Evolutionary conservation across 2,329 filamentous ascomycete genomes (phyloP).

Genomic region (Arthrobotrys megalospora): DNA sequence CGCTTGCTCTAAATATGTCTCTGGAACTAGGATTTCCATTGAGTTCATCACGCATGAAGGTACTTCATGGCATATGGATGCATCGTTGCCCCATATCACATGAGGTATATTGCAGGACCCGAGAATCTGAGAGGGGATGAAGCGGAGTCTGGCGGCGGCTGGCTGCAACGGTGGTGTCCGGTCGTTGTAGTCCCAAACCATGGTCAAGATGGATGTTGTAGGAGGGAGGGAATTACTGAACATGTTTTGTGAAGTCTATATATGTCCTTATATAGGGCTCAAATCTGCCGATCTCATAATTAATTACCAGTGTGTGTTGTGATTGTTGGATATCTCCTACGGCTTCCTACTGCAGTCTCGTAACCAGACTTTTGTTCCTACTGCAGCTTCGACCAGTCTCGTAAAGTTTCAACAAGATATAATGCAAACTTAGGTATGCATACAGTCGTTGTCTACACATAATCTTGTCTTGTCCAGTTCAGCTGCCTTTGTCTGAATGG

Average conservation of each 20-base stretch:
- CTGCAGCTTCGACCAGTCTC: too few relatives aligned
- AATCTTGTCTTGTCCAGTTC: too few relatives aligned
- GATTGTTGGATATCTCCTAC: too few relatives aligned
- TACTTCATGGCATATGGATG: conserved; percentile 5
- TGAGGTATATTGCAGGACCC: background rate
- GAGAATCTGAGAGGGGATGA: background rate
- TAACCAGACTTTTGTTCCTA: too few relatives aligned
- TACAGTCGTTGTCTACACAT: too few relatives aligned
- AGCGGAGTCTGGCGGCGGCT: background rate
- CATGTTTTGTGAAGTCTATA: background rate
- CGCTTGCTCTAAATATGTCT: background rate
- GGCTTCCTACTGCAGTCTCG: too few relatives aligned
- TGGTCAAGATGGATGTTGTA: background rate
- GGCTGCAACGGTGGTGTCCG: background rate
- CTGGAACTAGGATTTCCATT: conserved; percentile 3
- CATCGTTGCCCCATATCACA: background rate
- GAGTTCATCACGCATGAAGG: background rate
- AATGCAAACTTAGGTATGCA: too few relatives aligned
- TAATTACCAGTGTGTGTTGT: too few relatives aligned
- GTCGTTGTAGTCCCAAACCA: conserved; percentile 3
- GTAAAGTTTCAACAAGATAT: too few relatives aligned
- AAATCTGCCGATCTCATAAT: too few relatives aligned
- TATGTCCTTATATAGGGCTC: background rate
- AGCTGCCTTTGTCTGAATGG: too few relatives aligned
- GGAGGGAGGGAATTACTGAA: background rate